These are phyloP conservation scores for Debaryomyces psychrophilus DNA, from an alignment of 1,139 yeast genomes.

Conservation along the genomic window DNA sequence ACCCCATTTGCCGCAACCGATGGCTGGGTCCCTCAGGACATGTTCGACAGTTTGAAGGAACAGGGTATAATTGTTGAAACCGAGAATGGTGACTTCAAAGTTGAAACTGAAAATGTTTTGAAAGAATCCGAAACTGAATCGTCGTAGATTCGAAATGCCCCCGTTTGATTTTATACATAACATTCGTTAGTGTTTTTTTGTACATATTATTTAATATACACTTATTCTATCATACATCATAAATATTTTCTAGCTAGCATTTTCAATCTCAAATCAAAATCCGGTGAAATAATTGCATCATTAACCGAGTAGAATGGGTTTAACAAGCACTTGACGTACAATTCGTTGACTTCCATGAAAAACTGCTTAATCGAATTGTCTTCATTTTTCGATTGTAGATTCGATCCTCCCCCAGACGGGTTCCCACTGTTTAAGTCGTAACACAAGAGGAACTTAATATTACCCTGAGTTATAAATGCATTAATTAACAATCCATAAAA, in stretches of 20 bases:
- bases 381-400: slow-evolving; percentile 36
- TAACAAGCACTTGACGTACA: slow-evolving; percentile 81
- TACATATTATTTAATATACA: slow-evolving; percentile 11
- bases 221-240: slow-evolving; percentile 21
- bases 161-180: background rate
- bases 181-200: slow-evolving; percentile 2
- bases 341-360: slow-evolving; percentile 81
- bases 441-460: slow-evolving; percentile 76
- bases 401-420: slow-evolving; percentile 19
- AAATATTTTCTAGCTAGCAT: slow-evolving; percentile 76
- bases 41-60: slow-evolving; percentile 70
- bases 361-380: slow-evolving; percentile 84
- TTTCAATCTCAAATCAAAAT: slow-evolving; percentile 76
- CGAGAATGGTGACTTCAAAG: slow-evolving; percentile 38
- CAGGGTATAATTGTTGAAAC: slow-evolving; percentile 61
- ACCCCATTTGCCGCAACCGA: slow-evolving; percentile 89
- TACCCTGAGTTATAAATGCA: slow-evolving; percentile 87
- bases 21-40: slow-evolving; percentile 95
- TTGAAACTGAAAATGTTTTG: slow-evolving; percentile 45
- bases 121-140: slow-evolving; percentile 17
- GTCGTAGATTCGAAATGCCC: background rate
- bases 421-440: slow-evolving; percentile 49
- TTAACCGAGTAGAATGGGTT: slow-evolving; percentile 85
- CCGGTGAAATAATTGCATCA: slow-evolving; percentile 72
- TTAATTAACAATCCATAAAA: slow-evolving; percentile 81